Evolutionary conservation across 495 filamentous ascomycete genomes (phyloP).

Genomic region (Astrocystis sublimbata): DNA sequence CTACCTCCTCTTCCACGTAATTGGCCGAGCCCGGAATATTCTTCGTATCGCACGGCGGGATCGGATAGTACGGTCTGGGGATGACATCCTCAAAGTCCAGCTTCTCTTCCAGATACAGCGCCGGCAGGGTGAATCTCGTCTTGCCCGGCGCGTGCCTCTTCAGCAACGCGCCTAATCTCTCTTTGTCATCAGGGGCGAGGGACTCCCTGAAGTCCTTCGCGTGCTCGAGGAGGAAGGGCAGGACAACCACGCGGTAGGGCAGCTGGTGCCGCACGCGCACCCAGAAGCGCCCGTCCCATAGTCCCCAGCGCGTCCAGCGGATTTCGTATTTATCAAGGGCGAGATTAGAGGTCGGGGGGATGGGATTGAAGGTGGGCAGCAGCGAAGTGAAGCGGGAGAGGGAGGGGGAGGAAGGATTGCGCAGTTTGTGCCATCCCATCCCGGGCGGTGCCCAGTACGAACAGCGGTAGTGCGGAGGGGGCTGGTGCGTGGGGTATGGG

Average conservation of each 20-base stretch:
- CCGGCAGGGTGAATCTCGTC: constrained; percentile 56
- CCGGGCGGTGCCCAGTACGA: too few species aligned
- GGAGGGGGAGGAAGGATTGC: too few species aligned
- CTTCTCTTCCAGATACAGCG: constrained; percentile 40
- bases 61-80: constrained; percentile 1
- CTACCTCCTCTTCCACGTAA: too few species aligned
- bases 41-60: neutral
- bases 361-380: too few species aligned
- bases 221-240: constrained; percentile 53
- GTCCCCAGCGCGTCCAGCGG: constrained; percentile 44
- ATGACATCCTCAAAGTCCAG: constrained; percentile 21
- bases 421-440: too few species aligned
- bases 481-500: constrained; percentile 34
- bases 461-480: constrained; percentile 19
- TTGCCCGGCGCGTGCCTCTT: constrained; percentile 50
- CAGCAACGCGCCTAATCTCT: constrained; percentile 37
- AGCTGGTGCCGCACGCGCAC: constrained; percentile 55
- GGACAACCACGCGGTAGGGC: constrained; percentile 42
- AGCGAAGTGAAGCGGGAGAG: too few species aligned
- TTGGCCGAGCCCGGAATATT: neutral
- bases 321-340: constrained; percentile 18
- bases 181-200: constrained; percentile 28
- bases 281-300: constrained; percentile 89
- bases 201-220: constrained; percentile 45
- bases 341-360: too few species aligned